Conservation (phyloP, 2,329 filamentous ascomycete species). For the Aspergillus tubingensis region DNA sequence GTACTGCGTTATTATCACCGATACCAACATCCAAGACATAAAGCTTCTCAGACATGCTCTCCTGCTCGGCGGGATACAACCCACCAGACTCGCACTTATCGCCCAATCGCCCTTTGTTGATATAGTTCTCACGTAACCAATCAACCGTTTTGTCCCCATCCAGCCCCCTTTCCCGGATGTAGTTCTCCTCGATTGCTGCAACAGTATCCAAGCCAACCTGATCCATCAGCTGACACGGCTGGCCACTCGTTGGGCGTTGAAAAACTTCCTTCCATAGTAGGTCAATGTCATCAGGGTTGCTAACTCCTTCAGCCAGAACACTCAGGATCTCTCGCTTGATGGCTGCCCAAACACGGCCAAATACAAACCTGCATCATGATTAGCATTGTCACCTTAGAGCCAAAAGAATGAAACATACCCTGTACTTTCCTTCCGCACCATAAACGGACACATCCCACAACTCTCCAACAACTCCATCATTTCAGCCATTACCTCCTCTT, state of each 20-base stretch:
- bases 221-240: conserved; percentile 48
- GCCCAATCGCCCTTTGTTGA: conserved; percentile 52
- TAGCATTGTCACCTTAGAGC: not conserved
- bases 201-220: conserved; percentile 57
- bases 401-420: conserved; percentile 27
- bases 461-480: conserved; percentile 42
- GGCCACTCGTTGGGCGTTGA: conserved; percentile 26
- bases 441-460: conserved; percentile 47
- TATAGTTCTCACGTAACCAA: conserved; percentile 49
- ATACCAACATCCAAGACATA: conserved; percentile 30
- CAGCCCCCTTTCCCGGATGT: conserved; percentile 52
- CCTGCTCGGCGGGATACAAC: conserved; percentile 33
- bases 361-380: conserved; percentile 45
- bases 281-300: conserved; percentile 52
- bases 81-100: conserved; percentile 39
- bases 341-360: conserved; percentile 59
- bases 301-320: conserved; percentile 54
- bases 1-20: conserved; percentile 20
- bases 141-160: conserved; percentile 41
- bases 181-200: conserved; percentile 55
- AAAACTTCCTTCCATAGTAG: conserved; percentile 42
- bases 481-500: conserved; percentile 47
- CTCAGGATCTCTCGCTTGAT: conserved; percentile 55
- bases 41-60: not conserved
- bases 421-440: conserved; percentile 51